Conservation (phyloP, 164 flowering plant genomes). For the Euptelea pleiosperma region DNA sequence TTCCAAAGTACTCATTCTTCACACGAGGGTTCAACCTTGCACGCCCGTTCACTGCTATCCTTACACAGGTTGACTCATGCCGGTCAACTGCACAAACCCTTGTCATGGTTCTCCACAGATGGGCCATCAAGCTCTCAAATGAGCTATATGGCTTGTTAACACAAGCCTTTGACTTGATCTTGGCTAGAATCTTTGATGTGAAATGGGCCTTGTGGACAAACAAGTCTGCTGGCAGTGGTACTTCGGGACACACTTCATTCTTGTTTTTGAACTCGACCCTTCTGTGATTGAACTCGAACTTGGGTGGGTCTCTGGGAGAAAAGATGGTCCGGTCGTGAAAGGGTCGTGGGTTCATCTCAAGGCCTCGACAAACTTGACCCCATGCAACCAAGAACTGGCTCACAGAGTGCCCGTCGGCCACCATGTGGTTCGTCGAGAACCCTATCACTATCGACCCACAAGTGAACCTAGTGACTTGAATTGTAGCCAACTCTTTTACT, state of each 20-base stretch:
- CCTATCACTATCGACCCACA: constrained; percentile 17
- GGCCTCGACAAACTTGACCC: not conserved
- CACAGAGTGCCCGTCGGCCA: constrained; percentile 17
- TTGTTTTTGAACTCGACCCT: constrained; percentile 3
- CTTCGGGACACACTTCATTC: not conserved
- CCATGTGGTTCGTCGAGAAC: constrained; percentile 3
- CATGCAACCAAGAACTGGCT: constrained; percentile 9
- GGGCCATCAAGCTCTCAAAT: constrained; percentile 15
- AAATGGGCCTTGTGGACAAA: not conserved
- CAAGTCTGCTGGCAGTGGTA: not conserved
- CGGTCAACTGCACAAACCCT: not conserved
- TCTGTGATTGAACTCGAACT: not conserved
- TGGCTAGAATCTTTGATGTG: not conserved
- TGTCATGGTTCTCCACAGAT: constrained; percentile 13
- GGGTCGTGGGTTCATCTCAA: not conserved
- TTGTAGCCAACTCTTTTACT: not conserved
- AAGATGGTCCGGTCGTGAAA: not conserved
- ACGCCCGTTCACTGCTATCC: constrained; percentile 15
- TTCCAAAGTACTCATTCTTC: constrained; percentile 9
- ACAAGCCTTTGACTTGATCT: not conserved
- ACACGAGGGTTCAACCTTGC: constrained; percentile 6
- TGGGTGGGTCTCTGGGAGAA: constrained; percentile 13
- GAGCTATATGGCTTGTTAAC: not conserved
- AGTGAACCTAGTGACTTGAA: constrained; percentile 7
- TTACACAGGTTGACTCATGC: not conserved